A percentile compares a stretch with the other conserved stretches of the same genome.
phyloP scores from a whole-genome alignment of 495 filamentous ascomycete species.

The Penicillium macrosclerotiorum region DNA sequence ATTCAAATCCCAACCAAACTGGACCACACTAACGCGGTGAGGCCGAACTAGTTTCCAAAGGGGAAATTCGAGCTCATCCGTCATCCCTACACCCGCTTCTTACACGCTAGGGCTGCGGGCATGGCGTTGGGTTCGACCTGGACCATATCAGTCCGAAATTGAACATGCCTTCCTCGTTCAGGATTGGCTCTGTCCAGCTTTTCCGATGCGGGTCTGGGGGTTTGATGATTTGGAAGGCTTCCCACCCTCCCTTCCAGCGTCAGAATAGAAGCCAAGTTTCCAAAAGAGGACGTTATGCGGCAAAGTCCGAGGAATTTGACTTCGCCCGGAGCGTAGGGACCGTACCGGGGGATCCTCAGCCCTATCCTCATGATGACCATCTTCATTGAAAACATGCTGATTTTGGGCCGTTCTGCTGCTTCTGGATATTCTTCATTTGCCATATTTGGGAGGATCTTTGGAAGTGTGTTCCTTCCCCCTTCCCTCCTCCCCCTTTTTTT shows the following conservation, averaged over 20 bases:
- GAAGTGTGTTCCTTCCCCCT: neutral
- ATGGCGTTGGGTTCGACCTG: conserved; percentile 3
- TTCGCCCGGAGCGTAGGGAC: too few relatives aligned
- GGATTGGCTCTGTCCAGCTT: neutral
- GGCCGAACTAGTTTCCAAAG: too few relatives aligned
- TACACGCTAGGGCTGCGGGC: conserved; percentile 17
- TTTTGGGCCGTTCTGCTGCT: too few relatives aligned
- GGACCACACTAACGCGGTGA: too few relatives aligned
- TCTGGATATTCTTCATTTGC: too few relatives aligned
- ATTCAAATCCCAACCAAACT: neutral
- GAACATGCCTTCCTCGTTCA: neutral
- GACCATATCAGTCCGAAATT: neutral
- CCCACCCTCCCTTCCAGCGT: neutral
- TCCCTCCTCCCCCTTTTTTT: neutral
- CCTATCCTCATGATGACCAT: neutral
- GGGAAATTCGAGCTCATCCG: too few relatives aligned
- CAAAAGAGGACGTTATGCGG: too few relatives aligned
- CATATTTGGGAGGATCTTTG: neutral
- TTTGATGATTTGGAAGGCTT: neutral
- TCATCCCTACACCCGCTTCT: conserved; percentile 5
- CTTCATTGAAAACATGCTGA: too few relatives aligned
- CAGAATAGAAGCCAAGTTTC: too few relatives aligned
- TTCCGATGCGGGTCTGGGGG: too few relatives aligned
- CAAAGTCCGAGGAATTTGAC: neutral
- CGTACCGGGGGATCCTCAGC: too few relatives aligned